Evolutionary conservation across 1,139 yeast genomes (phyloP).

Genomic region (Yamadazyma atlantica): DNA sequence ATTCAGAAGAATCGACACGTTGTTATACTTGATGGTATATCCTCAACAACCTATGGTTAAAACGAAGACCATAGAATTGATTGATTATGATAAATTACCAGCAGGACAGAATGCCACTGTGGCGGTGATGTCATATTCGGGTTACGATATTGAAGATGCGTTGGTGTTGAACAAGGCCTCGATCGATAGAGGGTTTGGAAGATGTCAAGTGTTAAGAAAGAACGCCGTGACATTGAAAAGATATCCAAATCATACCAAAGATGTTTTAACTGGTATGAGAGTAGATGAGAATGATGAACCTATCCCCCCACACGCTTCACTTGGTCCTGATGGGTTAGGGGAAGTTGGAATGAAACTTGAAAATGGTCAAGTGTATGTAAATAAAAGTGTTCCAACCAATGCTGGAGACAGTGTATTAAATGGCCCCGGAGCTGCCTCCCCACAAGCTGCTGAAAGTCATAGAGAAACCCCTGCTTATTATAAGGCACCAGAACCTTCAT

Average conservation of each 20-base stretch:
- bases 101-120: constrained; percentile 99
- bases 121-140: constrained; percentile 98
- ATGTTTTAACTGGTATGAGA: constrained; percentile 87
- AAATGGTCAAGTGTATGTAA: constrained; percentile 91
- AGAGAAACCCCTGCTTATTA: constrained; percentile 90
- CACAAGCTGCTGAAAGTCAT: constrained; percentile 52
- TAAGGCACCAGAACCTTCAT: constrained; percentile 93
- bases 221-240: constrained; percentile 86
- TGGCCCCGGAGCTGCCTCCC: constrained; percentile 14
- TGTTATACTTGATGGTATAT: constrained; percentile 90
- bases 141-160: constrained; percentile 99
- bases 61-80: constrained; percentile 92
- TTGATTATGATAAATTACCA: constrained; percentile 92
- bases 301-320: constrained; percentile 78
- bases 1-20: constrained; percentile 91
- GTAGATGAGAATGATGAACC: constrained; percentile 79
- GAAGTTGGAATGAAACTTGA: constrained; percentile 92
- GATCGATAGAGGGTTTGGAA: constrained; percentile 94
- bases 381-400: constrained; percentile 88
- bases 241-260: constrained; percentile 92
- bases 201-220: constrained; percentile 96
- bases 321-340: constrained; percentile 95
- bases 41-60: constrained; percentile 99
- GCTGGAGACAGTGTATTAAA: constrained; percentile 71
- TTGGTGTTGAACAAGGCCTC: constrained; percentile 90